Evolutionary conservation across 768 basidiomycete species (phyloP), one percentile per base, ranked within the genome.

Genomic region (Gymnopilus junonius): DNA sequence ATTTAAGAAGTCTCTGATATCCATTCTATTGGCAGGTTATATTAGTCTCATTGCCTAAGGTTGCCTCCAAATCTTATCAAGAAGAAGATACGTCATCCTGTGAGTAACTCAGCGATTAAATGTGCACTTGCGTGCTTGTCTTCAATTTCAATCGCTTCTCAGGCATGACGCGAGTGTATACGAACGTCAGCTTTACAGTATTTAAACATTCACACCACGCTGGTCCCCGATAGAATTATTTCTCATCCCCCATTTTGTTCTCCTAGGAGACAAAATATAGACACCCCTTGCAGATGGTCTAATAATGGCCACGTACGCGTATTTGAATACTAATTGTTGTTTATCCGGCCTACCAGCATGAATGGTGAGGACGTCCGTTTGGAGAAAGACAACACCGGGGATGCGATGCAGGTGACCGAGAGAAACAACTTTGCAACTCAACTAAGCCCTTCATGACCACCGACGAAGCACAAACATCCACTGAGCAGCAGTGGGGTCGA

Each of bases 401-500:
- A 51, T 51, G 48, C 61, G 50, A 43, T 51, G 55, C 61, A 62
- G 62, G 55, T 65, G 62, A 63, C 59, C 58, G 43, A 62, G 61
- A 64, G 27, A 35, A 29, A 54, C 56, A 53, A 62, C 59, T 59
- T 61, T 59, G 20, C 34, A 48, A 59, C 64, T 62, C 62, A 54
- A 63, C 67, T 63, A 61, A 62, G 45, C 45, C 46, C 50, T 31
- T 59, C 57, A 68, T 71, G 69, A 62, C 72, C 68, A 70, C 70
- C 53, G 60, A 66, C 65, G 64, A 67, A 64, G 56, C 68, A 62
- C 64, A 69, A 64, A 51, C 67, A 15, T 65, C 75, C 60, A 67
- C 65, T 57, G 75, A 76, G 69, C 73, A 70, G 62, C 76, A 78
- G 66, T 85, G 83, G 83, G 83, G 83, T 65, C 74, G 78, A 75